Evolutionary conservation across 1,139 yeast genomes (phyloP), one percentile per base, ranked within the genome.

Genomic region (Sugiyamaella xylanicola): DNA sequence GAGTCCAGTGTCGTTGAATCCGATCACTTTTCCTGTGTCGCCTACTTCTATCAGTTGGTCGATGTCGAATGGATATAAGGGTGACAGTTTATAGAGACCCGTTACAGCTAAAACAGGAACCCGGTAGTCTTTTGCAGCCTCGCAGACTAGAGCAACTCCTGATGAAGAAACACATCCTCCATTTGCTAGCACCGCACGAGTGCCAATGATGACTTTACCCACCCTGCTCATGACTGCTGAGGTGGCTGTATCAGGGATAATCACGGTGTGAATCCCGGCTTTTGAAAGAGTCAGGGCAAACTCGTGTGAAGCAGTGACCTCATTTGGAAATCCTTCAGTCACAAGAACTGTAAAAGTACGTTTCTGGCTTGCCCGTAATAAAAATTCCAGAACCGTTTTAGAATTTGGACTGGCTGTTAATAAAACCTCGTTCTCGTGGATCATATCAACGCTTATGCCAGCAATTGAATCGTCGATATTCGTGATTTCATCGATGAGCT

Each of bases 141-240:
- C 97, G 62, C 96, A 95, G 8, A 91, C 97, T 55, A 89, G 81
- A 21, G 96, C 90, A 35, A 89, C 97, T 48, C 99, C 99, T 0
- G 96, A 84, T 20, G 87, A 83, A 1, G 96, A 84, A 56, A 91
- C 82, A 62, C 97, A 86, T 8, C 99, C 98, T 56, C 99, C 99
- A 68, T 95, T 93, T 55, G 96, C 96, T 70, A 90, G 87, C 7
- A 95, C 97, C 0, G 96, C 84, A 62, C 89, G 83, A 1, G 98
- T 86, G 20, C 98, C 97, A 59, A 95, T 82, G 59, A 93, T 83
- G 25, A 95, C 99, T 71, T 95, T 95, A 48, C 98, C 97, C 2
- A 95, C 99, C 61, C 97, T 78, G 49, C 97, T 87, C 99, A 95
- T 95, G 50, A 95, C 88, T 0, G 99, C 98, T 72, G 87, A 90